Conservation (phyloP, 176 grass and related monocot genomes). For the Juncus effusus region DNA sequence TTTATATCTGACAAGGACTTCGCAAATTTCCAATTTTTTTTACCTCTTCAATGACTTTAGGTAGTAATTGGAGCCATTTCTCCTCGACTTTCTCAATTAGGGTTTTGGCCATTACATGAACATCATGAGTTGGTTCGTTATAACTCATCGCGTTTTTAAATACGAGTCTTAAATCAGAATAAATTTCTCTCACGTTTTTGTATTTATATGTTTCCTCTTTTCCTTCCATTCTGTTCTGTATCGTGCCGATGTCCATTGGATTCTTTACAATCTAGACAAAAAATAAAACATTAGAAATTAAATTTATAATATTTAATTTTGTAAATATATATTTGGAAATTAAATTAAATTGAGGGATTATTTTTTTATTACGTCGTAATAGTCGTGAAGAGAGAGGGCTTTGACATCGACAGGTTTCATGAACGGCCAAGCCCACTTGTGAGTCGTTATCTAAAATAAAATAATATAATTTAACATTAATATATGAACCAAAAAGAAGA, state of each 20-base stretch:
- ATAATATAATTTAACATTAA: constrained; percentile 23
- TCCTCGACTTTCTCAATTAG: constrained; percentile 89
- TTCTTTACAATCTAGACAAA: constrained; percentile 68
- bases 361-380: constrained; percentile 55
- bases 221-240: constrained; percentile 82
- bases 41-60: constrained; percentile 88
- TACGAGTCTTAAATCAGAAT: constrained; percentile 86
- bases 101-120: constrained; percentile 79
- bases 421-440: constrained; percentile 68
- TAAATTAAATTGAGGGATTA: not conserved
- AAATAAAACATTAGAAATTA: constrained; percentile 2
- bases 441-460: constrained; percentile 55
- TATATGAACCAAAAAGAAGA: constrained; percentile 24
- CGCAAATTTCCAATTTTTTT: too few species aligned
- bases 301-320: not conserved
- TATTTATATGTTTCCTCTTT: constrained; percentile 59
- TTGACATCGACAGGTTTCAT: constrained; percentile 74
- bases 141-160: constrained; percentile 95
- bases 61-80: constrained; percentile 75
- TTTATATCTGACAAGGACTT: too few species aligned
- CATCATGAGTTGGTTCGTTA: constrained; percentile 54
- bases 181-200: constrained; percentile 78
- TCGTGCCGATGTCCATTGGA: constrained; percentile 90
- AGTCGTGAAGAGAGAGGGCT: constrained; percentile 63
- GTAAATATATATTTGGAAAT: constrained; percentile 7